These are phyloP conservation scores for Brassica napus DNA, from an alignment of 345 rosid species.

Conservation along the genomic window DNA sequence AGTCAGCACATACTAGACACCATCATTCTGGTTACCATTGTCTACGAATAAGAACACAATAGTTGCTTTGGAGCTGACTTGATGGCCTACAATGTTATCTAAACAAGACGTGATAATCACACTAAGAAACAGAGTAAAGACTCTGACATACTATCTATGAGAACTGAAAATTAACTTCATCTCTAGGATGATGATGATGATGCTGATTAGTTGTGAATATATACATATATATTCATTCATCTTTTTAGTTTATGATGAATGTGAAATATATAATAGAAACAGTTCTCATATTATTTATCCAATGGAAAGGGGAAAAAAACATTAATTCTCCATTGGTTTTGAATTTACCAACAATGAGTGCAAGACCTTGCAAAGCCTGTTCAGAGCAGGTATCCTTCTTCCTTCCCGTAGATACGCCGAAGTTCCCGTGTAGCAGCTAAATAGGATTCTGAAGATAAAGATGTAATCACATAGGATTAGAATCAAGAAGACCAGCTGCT, in stretches of 20 bases:
- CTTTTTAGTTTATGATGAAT: background rate
- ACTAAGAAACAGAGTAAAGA: background rate
- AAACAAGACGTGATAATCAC: background rate
- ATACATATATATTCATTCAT: background rate
- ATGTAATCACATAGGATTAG: background rate
- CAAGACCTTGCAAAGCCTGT: conserved; percentile 15
- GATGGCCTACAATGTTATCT: background rate
- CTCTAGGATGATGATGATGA: background rate
- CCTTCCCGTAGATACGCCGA: conserved; percentile 74
- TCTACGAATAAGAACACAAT: background rate
- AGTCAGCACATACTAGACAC: background rate
- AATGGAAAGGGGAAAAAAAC: background rate
- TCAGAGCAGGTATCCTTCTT: conserved; percentile 50
- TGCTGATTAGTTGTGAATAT: background rate
- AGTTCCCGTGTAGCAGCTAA: conserved; percentile 75
- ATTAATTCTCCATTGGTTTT: background rate
- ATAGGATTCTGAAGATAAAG: conserved; percentile 56
- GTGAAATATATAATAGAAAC: background rate
- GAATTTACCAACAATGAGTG: conserved; percentile 33
- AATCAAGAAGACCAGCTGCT: background rate
- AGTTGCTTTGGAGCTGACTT: background rate
- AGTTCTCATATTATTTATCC: background rate
- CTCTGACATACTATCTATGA: background rate
- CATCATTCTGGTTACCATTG: background rate
- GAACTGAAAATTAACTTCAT: background rate